A percentile compares a stretch with the other conserved stretches of the same genome.
These are phyloP conservation scores for Galerina marginata DNA, from an alignment of 768 basidiomycete species.

Conservation along the genomic window DNA sequence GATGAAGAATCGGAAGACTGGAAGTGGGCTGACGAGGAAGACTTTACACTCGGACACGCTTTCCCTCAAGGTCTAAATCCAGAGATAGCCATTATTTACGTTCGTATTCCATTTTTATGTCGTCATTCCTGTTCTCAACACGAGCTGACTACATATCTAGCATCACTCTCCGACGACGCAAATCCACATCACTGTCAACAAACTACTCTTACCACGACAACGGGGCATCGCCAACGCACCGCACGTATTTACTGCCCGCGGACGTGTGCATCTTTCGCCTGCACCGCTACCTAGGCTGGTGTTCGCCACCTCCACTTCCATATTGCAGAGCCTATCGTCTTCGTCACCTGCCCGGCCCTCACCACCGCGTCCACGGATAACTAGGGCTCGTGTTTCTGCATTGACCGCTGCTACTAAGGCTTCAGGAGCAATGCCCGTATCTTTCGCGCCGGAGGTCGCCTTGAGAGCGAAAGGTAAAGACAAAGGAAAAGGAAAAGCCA, in stretches of 20 bases:
- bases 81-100: slow-evolving; percentile 63
- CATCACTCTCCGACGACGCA: slow-evolving; percentile 56
- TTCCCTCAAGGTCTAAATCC: slow-evolving; percentile 58
- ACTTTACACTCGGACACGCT: slow-evolving; percentile 60
- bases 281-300: slow-evolving; percentile 26
- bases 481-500: neutral
- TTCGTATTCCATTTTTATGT: slow-evolving; percentile 37
- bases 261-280: slow-evolving; percentile 44
- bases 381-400: neutral
- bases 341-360: neutral
- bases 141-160: slow-evolving; percentile 34
- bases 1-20: slow-evolving; percentile 52
- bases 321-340: slow-evolving; percentile 5
- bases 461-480: neutral
- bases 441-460: neutral
- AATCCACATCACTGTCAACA: slow-evolving; percentile 70
- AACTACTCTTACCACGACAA: slow-evolving; percentile 50
- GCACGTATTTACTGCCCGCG: slow-evolving; percentile 60
- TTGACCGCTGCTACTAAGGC: neutral
- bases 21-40: slow-evolving; percentile 76
- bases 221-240: slow-evolving; percentile 68
- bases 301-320: slow-evolving; percentile 19
- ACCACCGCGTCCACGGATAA: neutral
- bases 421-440: neutral
- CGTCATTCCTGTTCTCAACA: slow-evolving; percentile 3